Evolutionary conservation across 2,329 filamentous ascomycete genomes (phyloP).

Genomic region (Sporothrix inflata): DNA sequence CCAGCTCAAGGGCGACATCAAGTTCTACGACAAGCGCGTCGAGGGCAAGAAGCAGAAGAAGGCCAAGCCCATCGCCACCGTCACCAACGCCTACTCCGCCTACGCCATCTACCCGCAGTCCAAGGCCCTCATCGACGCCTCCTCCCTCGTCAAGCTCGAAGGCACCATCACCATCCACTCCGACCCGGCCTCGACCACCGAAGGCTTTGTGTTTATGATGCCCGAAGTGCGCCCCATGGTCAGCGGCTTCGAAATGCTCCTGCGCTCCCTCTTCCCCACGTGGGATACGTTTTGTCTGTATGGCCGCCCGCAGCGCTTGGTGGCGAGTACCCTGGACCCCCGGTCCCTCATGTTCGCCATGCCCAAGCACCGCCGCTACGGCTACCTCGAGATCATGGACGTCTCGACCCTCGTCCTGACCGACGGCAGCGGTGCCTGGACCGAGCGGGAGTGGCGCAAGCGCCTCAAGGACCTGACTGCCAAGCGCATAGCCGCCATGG

Average conservation of each 20-base stretch:
- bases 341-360: constrained; percentile 98
- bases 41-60: constrained; percentile 88
- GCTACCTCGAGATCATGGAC: constrained; percentile 87
- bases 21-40: constrained; percentile 83
- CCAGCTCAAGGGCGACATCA: constrained; percentile 82
- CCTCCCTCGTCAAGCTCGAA: constrained; percentile 91
- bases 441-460: constrained; percentile 86
- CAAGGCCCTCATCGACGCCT: constrained; percentile 90
- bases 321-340: constrained; percentile 84
- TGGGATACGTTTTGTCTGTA: constrained; percentile 94
- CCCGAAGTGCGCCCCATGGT: constrained; percentile 91
- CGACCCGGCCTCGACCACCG: constrained; percentile 73
- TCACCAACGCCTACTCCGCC: constrained; percentile 86
- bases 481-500: constrained; percentile 70
- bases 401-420: constrained; percentile 79
- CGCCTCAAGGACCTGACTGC: constrained; percentile 87
- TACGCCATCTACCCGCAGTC: constrained; percentile 96
- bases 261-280: constrained; percentile 88
- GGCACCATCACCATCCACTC: constrained; percentile 87
- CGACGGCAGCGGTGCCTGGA: constrained; percentile 76
- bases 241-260: constrained; percentile 91
- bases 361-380: constrained; percentile 84
- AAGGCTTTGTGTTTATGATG: constrained; percentile 98
- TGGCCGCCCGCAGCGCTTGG: constrained; percentile 81
- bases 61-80: constrained; percentile 83